Conservation (phyloP, 352 stramenopile genomes). For the Pythium oligandrum region DNA sequence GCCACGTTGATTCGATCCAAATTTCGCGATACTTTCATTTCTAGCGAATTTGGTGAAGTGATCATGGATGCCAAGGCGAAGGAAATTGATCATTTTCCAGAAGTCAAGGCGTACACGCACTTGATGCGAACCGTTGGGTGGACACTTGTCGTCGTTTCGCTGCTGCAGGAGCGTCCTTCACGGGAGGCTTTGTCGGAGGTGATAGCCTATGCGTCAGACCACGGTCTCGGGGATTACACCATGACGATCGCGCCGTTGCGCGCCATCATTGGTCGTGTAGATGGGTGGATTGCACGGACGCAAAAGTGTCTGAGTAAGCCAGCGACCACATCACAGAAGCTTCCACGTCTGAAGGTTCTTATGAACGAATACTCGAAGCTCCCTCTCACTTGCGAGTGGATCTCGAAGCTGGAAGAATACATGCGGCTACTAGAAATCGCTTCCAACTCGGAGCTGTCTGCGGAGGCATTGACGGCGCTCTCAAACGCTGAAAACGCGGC, state of each 20-base stretch:
- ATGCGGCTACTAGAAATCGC: constrained; percentile 13
- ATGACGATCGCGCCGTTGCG: constrained; percentile 60
- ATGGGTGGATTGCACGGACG: constrained; percentile 75
- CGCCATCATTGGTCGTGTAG: constrained; percentile 66
- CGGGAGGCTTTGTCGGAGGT: constrained; percentile 48
- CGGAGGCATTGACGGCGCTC: too few species aligned
- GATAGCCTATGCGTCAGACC: constrained; percentile 53
- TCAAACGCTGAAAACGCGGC: constrained; percentile 18
- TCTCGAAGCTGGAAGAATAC: constrained; percentile 25
- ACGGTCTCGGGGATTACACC: constrained; percentile 57
- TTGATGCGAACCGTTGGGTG: constrained; percentile 66
- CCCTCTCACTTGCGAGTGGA: constrained; percentile 59
- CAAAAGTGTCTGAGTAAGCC: constrained; percentile 77
- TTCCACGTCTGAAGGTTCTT: constrained; percentile 57
- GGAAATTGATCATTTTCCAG: constrained; percentile 71
- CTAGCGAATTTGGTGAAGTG: constrained; percentile 36
- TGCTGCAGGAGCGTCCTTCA: constrained; percentile 75
- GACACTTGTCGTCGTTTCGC: constrained; percentile 63
- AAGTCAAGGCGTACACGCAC: constrained; percentile 57
- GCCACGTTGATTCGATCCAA: constrained; percentile 26
- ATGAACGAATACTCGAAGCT: constrained; percentile 89
- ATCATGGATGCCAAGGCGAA: constrained; percentile 33
- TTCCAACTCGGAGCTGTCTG: too few species aligned
- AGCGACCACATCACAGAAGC: constrained; percentile 47
- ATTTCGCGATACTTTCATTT: constrained; percentile 38